Evolutionary conservation across 1,139 yeast species (phyloP), one percentile per base, ranked within the genome.

Genomic region (Cylindricascospora bacillispora): DNA sequence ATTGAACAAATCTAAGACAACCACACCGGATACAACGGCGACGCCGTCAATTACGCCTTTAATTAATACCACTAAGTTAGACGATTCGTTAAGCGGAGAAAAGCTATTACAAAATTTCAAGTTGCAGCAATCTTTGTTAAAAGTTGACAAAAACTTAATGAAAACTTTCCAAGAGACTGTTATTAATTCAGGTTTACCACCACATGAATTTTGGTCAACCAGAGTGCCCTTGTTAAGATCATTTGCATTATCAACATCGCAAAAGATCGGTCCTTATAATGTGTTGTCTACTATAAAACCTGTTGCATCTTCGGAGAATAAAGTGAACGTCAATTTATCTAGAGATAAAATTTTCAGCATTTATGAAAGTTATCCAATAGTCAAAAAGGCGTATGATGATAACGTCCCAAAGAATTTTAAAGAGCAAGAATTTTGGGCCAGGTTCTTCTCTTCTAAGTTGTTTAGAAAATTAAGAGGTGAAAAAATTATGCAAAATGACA

Each of bases 341-440:
- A 63, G 95, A 34, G 95, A 85, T 36, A 83, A 80, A 38, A 86
- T 89, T 46, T 76, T 73, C 36, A 94, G 82, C 41, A 85, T 92
- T 15, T 86, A 89, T 49, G 82, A 78, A 31, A 94, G 92, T 36
- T 89, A 89, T 48, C 98, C 98, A 0, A 71, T 86, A 22, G 92
- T 89, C n/a, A 72, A 81, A 36, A 75, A 71, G 39, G 97, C 97
- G 1, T 89, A 79, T 49, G 73, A 73, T 38, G 98, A 89, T 37
- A 73, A 76, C 37, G 98, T 92, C 2, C 98, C 98, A 0, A 76
- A 77, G 39, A 51, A 53, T 28, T 66, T 89, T 37, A 67, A 70
- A 30, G 97, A 86, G 52, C 89, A 92, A 22, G 93, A 81, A 47
- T 89, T 89, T 45, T 89, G 99, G 98, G 80, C 93, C n/a, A 63